Percentiles rank a stretch among this genome's conserved stretches.
Conservation (phyloP, 1,284 basidiomycete genomes). For the Laetiporus sulphureus region DNA sequence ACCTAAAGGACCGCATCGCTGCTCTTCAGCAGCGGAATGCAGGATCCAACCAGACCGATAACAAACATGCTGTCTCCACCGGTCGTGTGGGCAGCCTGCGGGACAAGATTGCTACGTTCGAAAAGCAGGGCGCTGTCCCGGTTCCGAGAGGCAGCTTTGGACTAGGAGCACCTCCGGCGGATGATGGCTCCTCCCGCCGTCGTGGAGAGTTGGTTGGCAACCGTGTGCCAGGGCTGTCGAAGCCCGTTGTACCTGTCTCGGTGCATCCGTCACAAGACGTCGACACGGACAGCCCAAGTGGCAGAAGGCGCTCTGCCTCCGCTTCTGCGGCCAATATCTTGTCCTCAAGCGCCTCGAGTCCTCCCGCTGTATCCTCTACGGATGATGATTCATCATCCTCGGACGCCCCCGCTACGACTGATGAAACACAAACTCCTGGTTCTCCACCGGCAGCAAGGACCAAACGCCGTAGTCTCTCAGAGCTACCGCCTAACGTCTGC, state of each 20-base stretch:
- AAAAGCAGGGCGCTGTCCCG: constrained; percentile 67
- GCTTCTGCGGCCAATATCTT: constrained; percentile 1
- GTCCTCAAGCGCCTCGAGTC: neutral
- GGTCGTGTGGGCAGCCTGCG: constrained; percentile 37
- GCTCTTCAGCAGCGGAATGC: constrained; percentile 59
- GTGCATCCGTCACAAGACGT: constrained; percentile 4
- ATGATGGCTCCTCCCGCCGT: constrained; percentile 38
- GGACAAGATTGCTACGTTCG: constrained; percentile 73
- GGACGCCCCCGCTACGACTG: constrained; percentile 2
- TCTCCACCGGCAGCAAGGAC: too few species aligned
- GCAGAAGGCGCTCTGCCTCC: constrained; percentile 6
- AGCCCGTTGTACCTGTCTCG: constrained; percentile 21
- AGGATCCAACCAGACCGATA: constrained; percentile 10
- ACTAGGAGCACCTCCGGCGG: constrained; percentile 52
- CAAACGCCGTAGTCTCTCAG: too few species aligned
- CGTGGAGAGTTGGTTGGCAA: constrained; percentile 68
- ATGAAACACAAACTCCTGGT: neutral
- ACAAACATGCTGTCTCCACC: constrained; percentile 22
- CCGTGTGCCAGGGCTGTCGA: constrained; percentile 43
- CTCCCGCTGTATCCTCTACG: constrained; percentile 4
- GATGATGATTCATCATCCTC: constrained; percentile 1
- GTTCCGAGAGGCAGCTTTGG: constrained; percentile 70
- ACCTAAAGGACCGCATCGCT: constrained; percentile 72
- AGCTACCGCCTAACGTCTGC: too few species aligned
- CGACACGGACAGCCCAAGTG: constrained; percentile 1